These are phyloP conservation scores for Tylopilus cervinicoccineus DNA, from an alignment of 768 basidiomycete species.

Conservation along the genomic window DNA sequence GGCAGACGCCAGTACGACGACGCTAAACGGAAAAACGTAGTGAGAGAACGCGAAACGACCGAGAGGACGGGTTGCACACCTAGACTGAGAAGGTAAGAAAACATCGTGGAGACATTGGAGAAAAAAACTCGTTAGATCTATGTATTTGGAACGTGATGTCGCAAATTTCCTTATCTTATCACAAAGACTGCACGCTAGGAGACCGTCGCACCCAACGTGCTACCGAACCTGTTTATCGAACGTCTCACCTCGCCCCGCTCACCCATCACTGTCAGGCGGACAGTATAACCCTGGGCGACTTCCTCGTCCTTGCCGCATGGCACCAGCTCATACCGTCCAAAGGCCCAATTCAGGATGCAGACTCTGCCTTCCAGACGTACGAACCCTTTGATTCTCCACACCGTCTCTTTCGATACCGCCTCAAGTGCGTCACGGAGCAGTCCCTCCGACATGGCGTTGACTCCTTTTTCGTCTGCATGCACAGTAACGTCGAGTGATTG, in stretches of 20 bases:
- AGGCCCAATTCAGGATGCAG: slow-evolving; percentile 89
- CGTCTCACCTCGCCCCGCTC: slow-evolving; percentile 74
- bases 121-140: slow-evolving; percentile 7
- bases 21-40: slow-evolving; percentile 33
- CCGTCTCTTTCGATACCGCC: slow-evolving; percentile 56
- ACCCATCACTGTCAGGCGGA: slow-evolving; percentile 88
- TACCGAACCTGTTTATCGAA: slow-evolving; percentile 52
- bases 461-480: slow-evolving; percentile 6
- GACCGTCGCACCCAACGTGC: slow-evolving; percentile 36
- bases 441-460: slow-evolving; percentile 32
- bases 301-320: slow-evolving; percentile 28
- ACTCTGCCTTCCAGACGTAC: slow-evolving; percentile 45
- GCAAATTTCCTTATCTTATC: slow-evolving; percentile 15
- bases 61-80: slow-evolving; percentile 16
- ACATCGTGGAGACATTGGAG: slow-evolving; percentile 22
- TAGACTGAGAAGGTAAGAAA: slow-evolving; percentile 29
- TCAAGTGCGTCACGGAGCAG: slow-evolving; percentile 46
- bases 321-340: slow-evolving; percentile 76
- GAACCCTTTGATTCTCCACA: slow-evolving; percentile 89
- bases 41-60: neutral
- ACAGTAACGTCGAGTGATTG: neutral
- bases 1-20: slow-evolving; percentile 63
- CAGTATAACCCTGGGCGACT: slow-evolving; percentile 28
- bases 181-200: slow-evolving; percentile 13
- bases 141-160: slow-evolving; percentile 8